These are phyloP conservation scores for Plantago major DNA, from an alignment of 257 asterid genomes.

Conservation along the genomic window DNA sequence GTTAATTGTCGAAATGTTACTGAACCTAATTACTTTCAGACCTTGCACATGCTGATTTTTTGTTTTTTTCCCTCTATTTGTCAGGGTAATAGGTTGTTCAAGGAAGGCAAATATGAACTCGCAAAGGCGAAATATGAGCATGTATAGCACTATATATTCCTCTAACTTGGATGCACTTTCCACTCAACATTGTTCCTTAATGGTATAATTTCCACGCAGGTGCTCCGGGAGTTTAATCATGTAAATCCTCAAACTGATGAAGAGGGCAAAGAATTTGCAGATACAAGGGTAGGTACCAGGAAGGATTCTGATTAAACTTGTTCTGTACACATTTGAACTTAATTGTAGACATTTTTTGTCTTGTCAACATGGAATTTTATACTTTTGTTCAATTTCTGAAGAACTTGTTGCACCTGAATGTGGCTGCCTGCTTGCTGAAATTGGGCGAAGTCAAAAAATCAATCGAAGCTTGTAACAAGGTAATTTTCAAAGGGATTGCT, in stretches of 20 bases:
- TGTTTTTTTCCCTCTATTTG: constrained; percentile 19
- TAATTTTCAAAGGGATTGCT: constrained; percentile 22
- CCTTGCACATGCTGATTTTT: constrained; percentile 13
- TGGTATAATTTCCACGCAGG: constrained; percentile 38
- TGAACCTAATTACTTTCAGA: constrained; percentile 1
- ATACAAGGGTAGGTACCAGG: constrained; percentile 64
- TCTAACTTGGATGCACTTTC: constrained; percentile 7
- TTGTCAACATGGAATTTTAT: constrained; percentile 15
- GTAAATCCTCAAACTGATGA: constrained; percentile 96
- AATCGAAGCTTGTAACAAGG: constrained; percentile 93
- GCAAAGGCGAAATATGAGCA: constrained; percentile 98
- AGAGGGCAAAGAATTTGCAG: constrained; percentile 91
- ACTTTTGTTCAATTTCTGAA: constrained; percentile 32
- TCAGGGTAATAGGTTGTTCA: constrained; percentile 99
- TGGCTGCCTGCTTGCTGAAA: constrained; percentile 95
- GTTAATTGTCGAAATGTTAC: not conserved
- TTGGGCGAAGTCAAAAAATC: constrained; percentile 84
- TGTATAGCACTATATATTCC: constrained; percentile 24
- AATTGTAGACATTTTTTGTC: constrained; percentile 11
- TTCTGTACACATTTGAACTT: not conserved
- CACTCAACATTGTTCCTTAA: constrained; percentile 3
- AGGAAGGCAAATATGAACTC: constrained; percentile 89
- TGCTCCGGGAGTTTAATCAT: constrained; percentile 94
- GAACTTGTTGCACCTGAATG: constrained; percentile 88
- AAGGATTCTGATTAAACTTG: constrained; percentile 16